Conservation (phyloP, 2,329 filamentous ascomycete genomes). For the Polytolypa hystricis region DNA sequence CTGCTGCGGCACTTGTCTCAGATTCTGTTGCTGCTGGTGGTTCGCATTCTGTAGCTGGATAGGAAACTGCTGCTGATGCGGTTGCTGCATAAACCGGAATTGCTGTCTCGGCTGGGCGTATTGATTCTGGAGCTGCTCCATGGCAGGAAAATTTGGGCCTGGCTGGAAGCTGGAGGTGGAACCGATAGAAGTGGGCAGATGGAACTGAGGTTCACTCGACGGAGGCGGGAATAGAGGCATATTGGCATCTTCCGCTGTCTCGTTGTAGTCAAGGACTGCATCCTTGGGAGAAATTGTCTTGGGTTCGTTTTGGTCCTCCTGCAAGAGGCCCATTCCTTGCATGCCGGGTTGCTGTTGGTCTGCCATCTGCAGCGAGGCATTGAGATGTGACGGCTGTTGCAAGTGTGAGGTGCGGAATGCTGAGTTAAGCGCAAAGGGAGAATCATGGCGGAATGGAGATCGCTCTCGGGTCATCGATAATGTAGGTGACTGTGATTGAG, state of each 20-base stretch:
- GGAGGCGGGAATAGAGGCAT: slow-evolving; percentile 60
- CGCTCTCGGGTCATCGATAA: slow-evolving; percentile 49
- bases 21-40: slow-evolving; percentile 14
- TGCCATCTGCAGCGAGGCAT: slow-evolving; percentile 24
- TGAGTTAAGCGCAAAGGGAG: slow-evolving; percentile 46
- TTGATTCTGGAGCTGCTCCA: slow-evolving; percentile 8
- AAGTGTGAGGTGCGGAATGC: slow-evolving; percentile 28
- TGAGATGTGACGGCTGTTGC: slow-evolving; percentile 29
- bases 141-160: slow-evolving; percentile 14
- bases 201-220: slow-evolving; percentile 28
- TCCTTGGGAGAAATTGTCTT: slow-evolving; percentile 95
- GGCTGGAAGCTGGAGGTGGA: slow-evolving; percentile 30
- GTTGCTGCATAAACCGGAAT: slow-evolving; percentile 17
- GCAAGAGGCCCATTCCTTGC: slow-evolving; percentile 17
- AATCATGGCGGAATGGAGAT: slow-evolving; percentile 71
- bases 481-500: slow-evolving; percentile 47
- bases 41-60: slow-evolving; percentile 6
- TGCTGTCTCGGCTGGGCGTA: slow-evolving; percentile 6
- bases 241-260: slow-evolving; percentile 57
- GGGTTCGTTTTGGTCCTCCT: slow-evolving; percentile 37
- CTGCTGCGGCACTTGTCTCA: slow-evolving; percentile 16
- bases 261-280: slow-evolving; percentile 73
- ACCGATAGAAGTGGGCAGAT: slow-evolving; percentile 7
- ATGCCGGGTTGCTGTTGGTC: slow-evolving; percentile 13
- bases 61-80: slow-evolving; percentile 9